Base-by-base conservation (phyloP, 2,329 filamentous ascomycete genomes). In the Talaromyces sp. region DNA sequence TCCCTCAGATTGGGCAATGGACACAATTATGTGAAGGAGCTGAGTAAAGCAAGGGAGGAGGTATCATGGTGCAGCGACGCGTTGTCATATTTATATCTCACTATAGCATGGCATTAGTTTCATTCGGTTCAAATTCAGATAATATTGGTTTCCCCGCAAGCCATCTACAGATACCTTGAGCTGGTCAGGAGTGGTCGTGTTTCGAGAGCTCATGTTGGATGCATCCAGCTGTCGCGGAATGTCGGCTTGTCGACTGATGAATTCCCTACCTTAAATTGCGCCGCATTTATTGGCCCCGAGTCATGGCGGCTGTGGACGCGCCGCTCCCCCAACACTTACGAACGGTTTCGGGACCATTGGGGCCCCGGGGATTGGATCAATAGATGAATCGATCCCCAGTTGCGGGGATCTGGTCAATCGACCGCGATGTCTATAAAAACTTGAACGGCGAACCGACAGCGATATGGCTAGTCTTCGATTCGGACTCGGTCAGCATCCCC, bases 1-100 rank as follows among this genome's bases (percentile, higher is more conserved):
- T 39, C n/a, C n/a, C 18, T 28, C 23, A 21, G 21, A 6, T 50
- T 18, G 16, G 44, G 25, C 21, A 21, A 31, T n/a, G 35, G 35
- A 57, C 21, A 42, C 14, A 16, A 57, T 11, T 40, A 14, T 57
- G 5, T 40, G 21, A 2, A 28, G 11, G 37, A 42, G 54, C 54
- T 40, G 28, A 35, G 21, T 28, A 42, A 40, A 57, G 3, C 12
- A 57, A 21, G 21, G 35, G 16, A 35, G 16, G 16, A 35, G 16
- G 16, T 25, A 14, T 18, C 37, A 39, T 5, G 7, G 21, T 42
- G 37, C 23, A 40, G 54, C 35, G 54, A 25, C 28, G 14, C 11
- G 12, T 23, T 37, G 18, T 42, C 54, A 57, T 57, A 57, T 57
- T 57, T 57, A 57, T 57, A 42, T 57, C 42, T n/a, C 54, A 31